Evolutionary conservation across 805 yeast genomes (phyloP).

Genomic region (Candida arabinofermentans): DNA sequence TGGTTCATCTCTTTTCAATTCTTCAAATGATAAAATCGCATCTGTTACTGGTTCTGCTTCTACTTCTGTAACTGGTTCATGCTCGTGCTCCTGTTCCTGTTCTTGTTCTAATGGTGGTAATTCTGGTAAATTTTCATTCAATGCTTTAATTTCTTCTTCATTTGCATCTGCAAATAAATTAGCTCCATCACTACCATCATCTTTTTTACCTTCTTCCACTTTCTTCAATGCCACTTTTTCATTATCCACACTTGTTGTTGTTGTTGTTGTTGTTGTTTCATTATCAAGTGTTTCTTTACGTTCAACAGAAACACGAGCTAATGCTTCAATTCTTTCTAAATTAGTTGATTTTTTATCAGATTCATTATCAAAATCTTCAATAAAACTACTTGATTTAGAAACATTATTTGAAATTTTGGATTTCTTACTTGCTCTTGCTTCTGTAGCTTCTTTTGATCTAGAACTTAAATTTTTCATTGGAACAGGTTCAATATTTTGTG

Average conservation of each 20-base stretch:
- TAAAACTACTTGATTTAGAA: background rate
- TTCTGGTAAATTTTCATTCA: slow-evolving; percentile 21
- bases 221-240: slow-evolving; percentile 1
- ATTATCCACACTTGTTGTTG: background rate
- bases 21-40: slow-evolving; percentile 18
- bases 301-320: slow-evolving; percentile 27
- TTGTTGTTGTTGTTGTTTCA: background rate
- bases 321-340: slow-evolving; percentile 21
- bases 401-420: slow-evolving; percentile 3
- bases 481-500: slow-evolving; percentile 39
- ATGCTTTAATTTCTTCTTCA: slow-evolving; percentile 29
- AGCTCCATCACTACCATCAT: slow-evolving; percentile 18
- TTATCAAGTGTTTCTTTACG: slow-evolving; percentile 19
- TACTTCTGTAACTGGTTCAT: too few relatives aligned
- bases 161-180: slow-evolving; percentile 30
- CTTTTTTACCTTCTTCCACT: slow-evolving; percentile 1
- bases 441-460: slow-evolving; percentile 32
- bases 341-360: slow-evolving; percentile 6
- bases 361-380: slow-evolving; percentile 4
- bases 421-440: slow-evolving; percentile 18
- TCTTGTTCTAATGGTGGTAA: slow-evolving; percentile 13
- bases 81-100: too few relatives aligned
- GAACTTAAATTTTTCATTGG: slow-evolving; percentile 58
- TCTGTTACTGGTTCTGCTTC: background rate
- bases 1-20: slow-evolving; percentile 25